Evolutionary conservation across 495 filamentous ascomycete species (phyloP).

Genomic region (Podospora fimiseda): DNA sequence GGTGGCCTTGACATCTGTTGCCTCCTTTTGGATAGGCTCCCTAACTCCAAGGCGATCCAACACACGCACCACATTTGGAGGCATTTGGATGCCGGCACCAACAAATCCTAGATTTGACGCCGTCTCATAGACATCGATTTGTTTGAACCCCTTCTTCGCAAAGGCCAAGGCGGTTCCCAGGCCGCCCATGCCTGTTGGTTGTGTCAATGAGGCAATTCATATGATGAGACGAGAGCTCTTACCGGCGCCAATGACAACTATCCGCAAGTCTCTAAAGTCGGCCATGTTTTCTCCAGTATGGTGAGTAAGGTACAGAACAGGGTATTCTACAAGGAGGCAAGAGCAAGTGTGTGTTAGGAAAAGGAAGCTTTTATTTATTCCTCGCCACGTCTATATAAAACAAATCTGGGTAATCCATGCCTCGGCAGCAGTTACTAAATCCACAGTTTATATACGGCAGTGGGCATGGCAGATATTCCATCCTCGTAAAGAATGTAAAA

Average conservation of each 20-base stretch:
- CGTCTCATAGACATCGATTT: constrained; percentile 66
- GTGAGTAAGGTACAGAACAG: background rate
- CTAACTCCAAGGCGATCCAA: constrained; percentile 63
- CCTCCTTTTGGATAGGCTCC: constrained; percentile 59
- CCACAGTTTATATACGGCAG: background rate
- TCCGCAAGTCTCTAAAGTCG: constrained; percentile 35
- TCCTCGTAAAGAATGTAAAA: background rate
- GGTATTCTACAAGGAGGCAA: background rate
- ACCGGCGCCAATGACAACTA: constrained; percentile 42
- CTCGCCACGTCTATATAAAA: background rate
- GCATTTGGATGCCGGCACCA: constrained; percentile 75
- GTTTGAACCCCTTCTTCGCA: constrained; percentile 64
- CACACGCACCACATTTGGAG: constrained; percentile 73
- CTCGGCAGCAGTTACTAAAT: constrained; percentile 15
- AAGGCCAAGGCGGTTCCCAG: constrained; percentile 65
- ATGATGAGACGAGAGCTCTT: too few species aligned
- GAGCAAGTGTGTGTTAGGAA: background rate
- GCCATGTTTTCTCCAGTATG: constrained; percentile 28
- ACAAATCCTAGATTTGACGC: constrained; percentile 73
- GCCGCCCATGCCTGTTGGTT: constrained; percentile 63
- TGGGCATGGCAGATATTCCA: constrained; percentile 10
- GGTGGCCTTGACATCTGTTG: constrained; percentile 41
- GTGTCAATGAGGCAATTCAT: constrained; percentile 8
- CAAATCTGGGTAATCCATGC: background rate
- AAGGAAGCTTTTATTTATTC: background rate